A percentile compares a stretch with the other conserved stretches of the same genome.
Conservation (phyloP, 352 stramenopile species). For the Pseudoperonospora humuli region DNA sequence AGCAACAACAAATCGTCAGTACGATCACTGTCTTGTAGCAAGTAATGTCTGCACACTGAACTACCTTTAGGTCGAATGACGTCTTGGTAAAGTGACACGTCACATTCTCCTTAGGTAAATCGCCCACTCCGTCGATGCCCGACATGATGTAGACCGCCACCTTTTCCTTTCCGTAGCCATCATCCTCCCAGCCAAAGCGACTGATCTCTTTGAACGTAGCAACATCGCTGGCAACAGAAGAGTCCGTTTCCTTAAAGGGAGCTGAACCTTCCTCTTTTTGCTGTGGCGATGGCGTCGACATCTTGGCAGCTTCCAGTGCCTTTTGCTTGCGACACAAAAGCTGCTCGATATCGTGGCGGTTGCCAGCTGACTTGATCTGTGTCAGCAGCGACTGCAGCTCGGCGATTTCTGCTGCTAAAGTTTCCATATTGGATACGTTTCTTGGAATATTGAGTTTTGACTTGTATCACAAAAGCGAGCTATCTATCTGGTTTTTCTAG, state of each 20-base stretch:
- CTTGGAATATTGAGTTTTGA: too few relatives aligned
- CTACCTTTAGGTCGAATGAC: constrained; percentile 76
- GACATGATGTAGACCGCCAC: constrained; percentile 80
- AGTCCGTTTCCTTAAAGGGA: constrained; percentile 8
- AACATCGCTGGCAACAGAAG: constrained; percentile 25
- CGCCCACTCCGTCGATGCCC: constrained; percentile 67
- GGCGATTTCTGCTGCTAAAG: constrained; percentile 39
- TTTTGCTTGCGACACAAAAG: constrained; percentile 57
- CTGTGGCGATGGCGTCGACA: constrained; percentile 10
- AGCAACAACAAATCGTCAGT: not conserved
- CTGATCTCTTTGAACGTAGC: constrained; percentile 76
- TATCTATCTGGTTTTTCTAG: too few relatives aligned
- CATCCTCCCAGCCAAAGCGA: constrained; percentile 82
- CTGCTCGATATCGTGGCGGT: constrained; percentile 52
- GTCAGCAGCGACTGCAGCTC: constrained; percentile 63
- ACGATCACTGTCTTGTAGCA: not conserved
- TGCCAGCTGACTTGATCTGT: constrained; percentile 44
- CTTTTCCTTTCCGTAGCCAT: constrained; percentile 83
- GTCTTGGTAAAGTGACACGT: constrained; percentile 72
- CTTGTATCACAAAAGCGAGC: too few relatives aligned
- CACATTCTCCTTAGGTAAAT: constrained; percentile 62
- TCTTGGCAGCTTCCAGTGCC: constrained; percentile 21
- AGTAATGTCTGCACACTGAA: not conserved
- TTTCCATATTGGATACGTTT: constrained; percentile 8
- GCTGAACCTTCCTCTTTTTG: constrained; percentile 19